A percentile compares a stretch with the other conserved stretches of the same genome.
Conservation (phyloP, 345 rosid species). For the Salix brachista region DNA sequence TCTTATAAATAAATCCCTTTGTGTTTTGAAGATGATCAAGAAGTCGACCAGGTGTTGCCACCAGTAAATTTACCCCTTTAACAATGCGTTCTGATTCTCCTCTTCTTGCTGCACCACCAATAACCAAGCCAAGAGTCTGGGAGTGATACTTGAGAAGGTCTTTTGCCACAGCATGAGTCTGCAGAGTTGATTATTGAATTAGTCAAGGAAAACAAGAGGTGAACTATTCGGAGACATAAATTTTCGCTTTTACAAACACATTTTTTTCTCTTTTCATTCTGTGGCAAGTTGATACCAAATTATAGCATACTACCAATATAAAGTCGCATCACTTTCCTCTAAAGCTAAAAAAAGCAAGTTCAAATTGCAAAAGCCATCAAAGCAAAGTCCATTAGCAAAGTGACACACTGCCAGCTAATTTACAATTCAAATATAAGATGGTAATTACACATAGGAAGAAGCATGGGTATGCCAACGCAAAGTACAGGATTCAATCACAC, state of each 20-base stretch:
- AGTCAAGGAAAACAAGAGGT: not conserved
- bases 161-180: slow-evolving; percentile 90
- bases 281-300: too few relatives aligned
- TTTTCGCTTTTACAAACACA: not conserved
- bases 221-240: not conserved
- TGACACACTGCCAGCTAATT: not conserved
- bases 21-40: slow-evolving; percentile 96
- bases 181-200: slow-evolving; percentile 14
- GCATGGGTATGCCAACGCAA: not conserved
- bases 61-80: slow-evolving; percentile 79
- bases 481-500: not conserved
- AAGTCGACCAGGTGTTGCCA: slow-evolving; percentile 97
- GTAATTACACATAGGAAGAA: not conserved
- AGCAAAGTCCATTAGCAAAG: not conserved
- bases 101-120: slow-evolving; percentile 83
- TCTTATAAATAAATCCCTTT: slow-evolving; percentile 75
- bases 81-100: slow-evolving; percentile 78
- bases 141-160: slow-evolving; percentile 92
- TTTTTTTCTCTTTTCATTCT: not conserved
- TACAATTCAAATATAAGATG: not conserved
- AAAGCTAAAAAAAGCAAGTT: not conserved
- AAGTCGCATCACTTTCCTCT: not conserved
- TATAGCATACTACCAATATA: not conserved
- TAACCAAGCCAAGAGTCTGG: slow-evolving; percentile 77
- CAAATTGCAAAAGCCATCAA: not conserved